Conservation (phyloP, 441 rosid genomes). For the Dalechampia spathulata region DNA sequence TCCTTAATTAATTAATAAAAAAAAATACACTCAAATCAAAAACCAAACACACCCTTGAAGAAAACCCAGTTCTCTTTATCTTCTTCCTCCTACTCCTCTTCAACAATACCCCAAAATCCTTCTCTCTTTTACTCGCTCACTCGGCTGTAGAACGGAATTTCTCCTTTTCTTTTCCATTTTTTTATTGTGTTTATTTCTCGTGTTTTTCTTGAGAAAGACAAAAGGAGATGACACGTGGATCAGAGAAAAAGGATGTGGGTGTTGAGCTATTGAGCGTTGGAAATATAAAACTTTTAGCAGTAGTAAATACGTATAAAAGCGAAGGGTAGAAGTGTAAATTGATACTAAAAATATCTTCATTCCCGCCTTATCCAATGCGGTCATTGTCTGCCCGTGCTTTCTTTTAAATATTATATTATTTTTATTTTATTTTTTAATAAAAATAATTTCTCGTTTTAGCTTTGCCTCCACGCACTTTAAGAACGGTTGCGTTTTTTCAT, state of each 20-base stretch:
- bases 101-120: too few species aligned
- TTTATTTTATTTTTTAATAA: background rate
- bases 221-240: constrained; percentile 26
- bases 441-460: constrained; percentile 4
- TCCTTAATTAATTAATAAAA: too few species aligned
- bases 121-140: too few species aligned
- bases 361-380: background rate
- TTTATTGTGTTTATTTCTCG: constrained; percentile 4
- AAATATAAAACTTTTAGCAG: background rate
- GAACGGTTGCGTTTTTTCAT: background rate
- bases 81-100: constrained; percentile 4
- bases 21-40: background rate
- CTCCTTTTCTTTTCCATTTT: background rate
- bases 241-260: constrained; percentile 4
- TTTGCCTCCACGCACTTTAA: constrained; percentile 8
- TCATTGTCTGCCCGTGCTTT: constrained; percentile 9
- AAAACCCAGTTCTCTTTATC: background rate
- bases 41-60: background rate
- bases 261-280: constrained; percentile 20
- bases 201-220: constrained; percentile 1
- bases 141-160: too few species aligned
- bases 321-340: background rate
- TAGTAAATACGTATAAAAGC: background rate
- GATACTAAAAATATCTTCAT: background rate
- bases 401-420: background rate